These are phyloP conservation scores for Hypomontagnella monticulosa DNA, from an alignment of 495 filamentous ascomycete genomes.

Conservation along the genomic window DNA sequence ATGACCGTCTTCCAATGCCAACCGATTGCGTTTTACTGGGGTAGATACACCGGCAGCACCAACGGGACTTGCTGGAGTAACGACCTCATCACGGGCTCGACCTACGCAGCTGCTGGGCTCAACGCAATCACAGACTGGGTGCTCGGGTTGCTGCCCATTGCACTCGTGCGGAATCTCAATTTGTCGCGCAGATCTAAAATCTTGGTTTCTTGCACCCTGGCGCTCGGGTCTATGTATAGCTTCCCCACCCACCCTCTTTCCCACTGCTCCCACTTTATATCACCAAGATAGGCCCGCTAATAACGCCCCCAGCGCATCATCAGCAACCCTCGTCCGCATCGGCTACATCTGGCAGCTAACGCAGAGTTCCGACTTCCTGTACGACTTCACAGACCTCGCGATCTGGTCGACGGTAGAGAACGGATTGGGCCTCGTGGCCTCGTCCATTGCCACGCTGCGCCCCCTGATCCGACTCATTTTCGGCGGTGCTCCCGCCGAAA, in stretches of 20 bases:
- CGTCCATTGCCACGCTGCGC: conserved; percentile 52
- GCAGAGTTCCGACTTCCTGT: conserved; percentile 43
- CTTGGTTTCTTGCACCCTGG: conserved; percentile 45
- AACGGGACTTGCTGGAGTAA: conserved; percentile 34
- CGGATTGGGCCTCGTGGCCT: conserved; percentile 52
- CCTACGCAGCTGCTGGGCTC: conserved; percentile 45
- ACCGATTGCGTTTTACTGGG: conserved; percentile 45
- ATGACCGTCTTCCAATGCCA: conserved; percentile 52
- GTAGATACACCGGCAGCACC: conserved; percentile 21
- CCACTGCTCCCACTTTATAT: not conserved
- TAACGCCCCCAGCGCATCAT: conserved; percentile 41
- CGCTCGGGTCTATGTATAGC: conserved; percentile 49
- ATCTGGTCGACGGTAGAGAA: conserved; percentile 55
- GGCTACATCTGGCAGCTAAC: conserved; percentile 49
- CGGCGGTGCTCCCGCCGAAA: conserved; percentile 5
- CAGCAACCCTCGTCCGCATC: conserved; percentile 55
- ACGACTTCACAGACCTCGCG: conserved; percentile 49
- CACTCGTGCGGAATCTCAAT: conserved; percentile 45
- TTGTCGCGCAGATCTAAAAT: conserved; percentile 47
- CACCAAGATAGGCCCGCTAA: conserved; percentile 1
- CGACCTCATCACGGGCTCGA: conserved; percentile 29
- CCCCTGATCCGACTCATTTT: conserved; percentile 42
- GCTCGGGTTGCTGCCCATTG: conserved; percentile 46
- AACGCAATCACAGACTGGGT: conserved; percentile 47
- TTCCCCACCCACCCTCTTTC: conserved; percentile 25